A percentile compares a stretch with the other conserved stretches of the same genome.
Conservation (phyloP, 208 protist genomes). For the Lotmaria passim region DNA sequence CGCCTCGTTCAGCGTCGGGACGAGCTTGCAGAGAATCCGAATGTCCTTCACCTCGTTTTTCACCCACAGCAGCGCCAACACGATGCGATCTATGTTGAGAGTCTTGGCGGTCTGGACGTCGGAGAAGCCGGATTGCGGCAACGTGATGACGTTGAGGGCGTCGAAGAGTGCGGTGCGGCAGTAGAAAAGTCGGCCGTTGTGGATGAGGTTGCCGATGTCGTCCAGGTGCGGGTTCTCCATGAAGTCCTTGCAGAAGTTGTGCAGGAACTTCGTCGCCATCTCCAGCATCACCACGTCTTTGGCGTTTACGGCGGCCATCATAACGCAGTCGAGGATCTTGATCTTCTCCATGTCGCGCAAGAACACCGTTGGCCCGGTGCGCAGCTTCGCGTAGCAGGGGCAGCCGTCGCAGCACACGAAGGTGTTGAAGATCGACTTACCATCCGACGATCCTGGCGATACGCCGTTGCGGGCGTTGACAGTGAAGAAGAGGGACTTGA, state of each 20-base stretch:
- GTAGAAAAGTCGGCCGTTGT: slow-evolving; percentile 76
- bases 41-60: slow-evolving; percentile 62
- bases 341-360: slow-evolving; percentile 75
- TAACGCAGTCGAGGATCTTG: slow-evolving; percentile 81
- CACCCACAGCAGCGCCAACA: slow-evolving; percentile 59
- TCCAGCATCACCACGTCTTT: slow-evolving; percentile 50
- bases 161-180: slow-evolving; percentile 69
- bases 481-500: slow-evolving; percentile 74
- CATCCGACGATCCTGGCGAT: slow-evolving; percentile 22
- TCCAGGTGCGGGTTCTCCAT: slow-evolving; percentile 60
- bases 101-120: slow-evolving; percentile 32
- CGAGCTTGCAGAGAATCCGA: slow-evolving; percentile 46
- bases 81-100: slow-evolving; percentile 47
- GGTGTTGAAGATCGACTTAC: slow-evolving; percentile 52
- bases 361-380: slow-evolving; percentile 64
- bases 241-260: slow-evolving; percentile 53
- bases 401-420: slow-evolving; percentile 81
- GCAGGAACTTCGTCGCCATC: slow-evolving; percentile 50
- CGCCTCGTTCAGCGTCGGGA: slow-evolving; percentile 52
- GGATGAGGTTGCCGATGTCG: slow-evolving; percentile 57
- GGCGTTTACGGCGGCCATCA: slow-evolving; percentile 72
- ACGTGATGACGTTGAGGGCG: slow-evolving; percentile 40
- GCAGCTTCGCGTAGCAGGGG: slow-evolving; percentile 62
- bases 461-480: slow-evolving; percentile 52
- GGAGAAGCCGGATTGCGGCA: slow-evolving; percentile 24